Percentiles rank a stretch among this genome's conserved stretches.
Evolutionary conservation across 257 asterid species (phyloP).

Genomic region (Lavandula angustifolia): DNA sequence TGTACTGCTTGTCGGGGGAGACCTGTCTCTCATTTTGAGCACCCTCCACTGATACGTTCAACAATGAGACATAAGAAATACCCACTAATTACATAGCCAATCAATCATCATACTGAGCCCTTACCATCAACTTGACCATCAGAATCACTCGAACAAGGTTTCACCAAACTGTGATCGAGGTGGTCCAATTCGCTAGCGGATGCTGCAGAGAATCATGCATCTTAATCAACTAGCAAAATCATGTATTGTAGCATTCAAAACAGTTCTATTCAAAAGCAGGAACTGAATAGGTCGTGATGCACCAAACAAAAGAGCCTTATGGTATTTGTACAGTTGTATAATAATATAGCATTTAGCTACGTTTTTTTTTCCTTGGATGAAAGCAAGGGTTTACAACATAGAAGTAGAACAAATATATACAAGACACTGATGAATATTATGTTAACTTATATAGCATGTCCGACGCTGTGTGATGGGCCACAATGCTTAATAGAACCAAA

Average conservation of each 20-base stretch:
- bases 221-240: conserved; percentile 18
- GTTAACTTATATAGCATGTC: neutral
- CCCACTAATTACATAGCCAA: conserved; percentile 8
- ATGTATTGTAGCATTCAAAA: neutral
- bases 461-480: neutral
- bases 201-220: conserved; percentile 46
- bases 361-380: too few species aligned
- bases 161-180: conserved; percentile 55
- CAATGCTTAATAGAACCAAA: neutral
- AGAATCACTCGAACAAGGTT: conserved; percentile 55
- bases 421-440: neutral
- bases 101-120: conserved; percentile 33
- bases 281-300: neutral
- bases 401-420: neutral
- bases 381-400: too few species aligned
- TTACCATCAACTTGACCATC: conserved; percentile 71
- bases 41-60: conserved; percentile 54
- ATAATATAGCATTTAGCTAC: neutral
- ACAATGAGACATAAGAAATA: conserved; percentile 27
- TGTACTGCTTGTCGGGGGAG: conserved; percentile 77
- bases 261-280: neutral
- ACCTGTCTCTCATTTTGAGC: conserved; percentile 59
- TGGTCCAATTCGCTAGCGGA: conserved; percentile 62
- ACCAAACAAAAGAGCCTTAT: neutral
- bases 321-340: neutral